phyloP scores from a whole-genome alignment of 2,329 filamentous ascomycete species.

The Ophiostoma piceae region DNA sequence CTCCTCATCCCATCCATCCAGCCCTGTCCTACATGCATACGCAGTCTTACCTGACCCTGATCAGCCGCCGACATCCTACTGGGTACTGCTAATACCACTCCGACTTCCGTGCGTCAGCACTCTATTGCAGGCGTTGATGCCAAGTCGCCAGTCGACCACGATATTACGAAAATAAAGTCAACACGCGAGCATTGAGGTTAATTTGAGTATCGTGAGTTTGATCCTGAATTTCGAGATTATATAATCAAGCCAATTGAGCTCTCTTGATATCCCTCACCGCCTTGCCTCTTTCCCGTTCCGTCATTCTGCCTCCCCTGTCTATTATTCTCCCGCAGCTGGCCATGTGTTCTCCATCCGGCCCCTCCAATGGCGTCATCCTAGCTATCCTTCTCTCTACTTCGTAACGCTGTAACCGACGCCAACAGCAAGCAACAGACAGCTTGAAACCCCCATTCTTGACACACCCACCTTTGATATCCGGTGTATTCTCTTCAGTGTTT shows the following conservation, averaged over 20 bases:
- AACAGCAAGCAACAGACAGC: neutral
- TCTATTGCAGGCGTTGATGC: no score
- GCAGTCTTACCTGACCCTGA: neutral
- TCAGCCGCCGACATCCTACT: neutral
- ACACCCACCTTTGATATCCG: neutral
- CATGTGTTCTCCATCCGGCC: neutral
- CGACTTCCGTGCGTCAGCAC: neutral
- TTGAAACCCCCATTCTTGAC: neutral
- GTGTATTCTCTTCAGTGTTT: neutral
- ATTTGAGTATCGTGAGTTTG: neutral
- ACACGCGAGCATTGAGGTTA: neutral
- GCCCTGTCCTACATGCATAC: neutral
- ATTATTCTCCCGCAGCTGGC: neutral
- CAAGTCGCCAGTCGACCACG: no score
- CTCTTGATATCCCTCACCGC: neutral
- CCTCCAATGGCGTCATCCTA: conserved; percentile 6
- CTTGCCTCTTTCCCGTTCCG: neutral
- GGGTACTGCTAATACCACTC: neutral
- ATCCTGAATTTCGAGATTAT: neutral
- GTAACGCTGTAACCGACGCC: no score
- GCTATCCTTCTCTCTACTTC: neutral
- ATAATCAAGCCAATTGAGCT: neutral
- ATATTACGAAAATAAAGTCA: neutral
- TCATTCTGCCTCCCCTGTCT: neutral
- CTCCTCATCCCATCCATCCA: no score